Base-by-base conservation (phyloP, 2,329 filamentous ascomycete species). In the Apiospora rasikravindrae region DNA sequence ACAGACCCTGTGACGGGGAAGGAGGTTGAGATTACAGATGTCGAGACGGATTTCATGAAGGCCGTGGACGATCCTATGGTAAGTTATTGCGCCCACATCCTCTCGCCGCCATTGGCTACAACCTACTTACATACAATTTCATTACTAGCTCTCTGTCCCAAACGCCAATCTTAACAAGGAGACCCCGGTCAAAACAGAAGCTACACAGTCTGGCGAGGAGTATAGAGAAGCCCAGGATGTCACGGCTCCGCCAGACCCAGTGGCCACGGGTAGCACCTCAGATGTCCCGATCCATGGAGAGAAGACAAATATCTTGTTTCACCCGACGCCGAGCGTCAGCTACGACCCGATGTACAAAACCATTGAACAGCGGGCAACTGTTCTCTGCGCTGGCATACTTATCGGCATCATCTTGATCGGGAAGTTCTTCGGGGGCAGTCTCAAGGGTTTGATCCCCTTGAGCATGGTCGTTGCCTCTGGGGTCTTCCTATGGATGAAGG, bases 241-340 rank as follows among this genome's bases (percentile, higher is more conserved):
- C 72, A 97, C 94, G 0, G 94, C 96, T 0, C 96, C 96, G 2
- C 96, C 96, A 1, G 95, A 97, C 76, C 96, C 96, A 0, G 86
- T 98, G 26, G 91, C 92, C 22, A 88, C 92, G 72, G 94, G 94
- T 33, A 90, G 92, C 45, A 98, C 96, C 0, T 95, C 94, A 37
- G 96, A 98, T 82, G 95, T 98, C 1, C 96, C 96, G 3, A 97
- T 98, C 72, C 93, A 95, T 79, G 96, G 95, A 77, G 96, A 98
- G 80, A 98, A 96, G 88, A 98, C 96, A 4, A 98, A 98, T 74
- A 92, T 98, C 24, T 88, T 98, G 42, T 98, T 98, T 82, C 96
- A 98, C 82, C 96, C 96, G 22, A 98, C 96, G 0, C 96, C 96
- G 0, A 93, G 93, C 0, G 89, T 98, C 76, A 94, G 92, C 84